Base-by-base conservation (phyloP, 305 asterid species). In the Andrographis paniculata region DNA sequence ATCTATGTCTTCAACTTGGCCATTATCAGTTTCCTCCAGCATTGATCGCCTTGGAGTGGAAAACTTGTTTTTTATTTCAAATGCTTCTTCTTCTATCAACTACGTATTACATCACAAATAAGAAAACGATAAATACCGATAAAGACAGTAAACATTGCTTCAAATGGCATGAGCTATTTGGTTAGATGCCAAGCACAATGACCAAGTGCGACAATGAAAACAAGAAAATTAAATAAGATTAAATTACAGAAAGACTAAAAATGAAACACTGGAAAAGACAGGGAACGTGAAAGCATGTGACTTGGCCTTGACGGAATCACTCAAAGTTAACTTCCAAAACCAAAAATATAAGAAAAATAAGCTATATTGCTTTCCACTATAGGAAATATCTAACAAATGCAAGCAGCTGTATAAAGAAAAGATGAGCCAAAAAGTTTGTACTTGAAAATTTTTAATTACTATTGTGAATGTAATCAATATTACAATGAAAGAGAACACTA, bases 41-140 rank as follows among this genome's bases (percentile, higher is more conserved):
- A 67, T 67, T 48, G 99, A 92, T 52, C 95, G 94, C 69, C 99
- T 71, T 44, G 97, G 78, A 58, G 91, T 81, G 58, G 59, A 70
- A 61, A 84, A 92, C 67, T 77, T 92, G 76, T 76, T 73, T 75
- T 92, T 92, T 58, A 92, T 78, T 64, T 92, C 97, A 48, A 68
- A 65, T 42, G 95, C 94, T 74, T 92, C 99, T 18, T 63, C 85
- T 71, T 87, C 86, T 52, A 87, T 76, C 74, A 92, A 48, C 99
- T 87, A 60, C 42, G 52, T 17, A 35, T 40, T 45, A 18, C 9
- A 45, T 19, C 35, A 28, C 56, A 57, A 52, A 40, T 9, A 13
- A 31, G 6, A 13, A 54, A 56, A 52, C 10, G 9, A n/a, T n/a
- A n/a, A n/a, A n/a, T n/a, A n/a, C n/a, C n/a, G n/a, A n/a, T n/a